Evolutionary conservation across 257 asterid genomes (phyloP), one percentile per base, ranked within the genome.

Genomic region (Asclepias syriaca): DNA sequence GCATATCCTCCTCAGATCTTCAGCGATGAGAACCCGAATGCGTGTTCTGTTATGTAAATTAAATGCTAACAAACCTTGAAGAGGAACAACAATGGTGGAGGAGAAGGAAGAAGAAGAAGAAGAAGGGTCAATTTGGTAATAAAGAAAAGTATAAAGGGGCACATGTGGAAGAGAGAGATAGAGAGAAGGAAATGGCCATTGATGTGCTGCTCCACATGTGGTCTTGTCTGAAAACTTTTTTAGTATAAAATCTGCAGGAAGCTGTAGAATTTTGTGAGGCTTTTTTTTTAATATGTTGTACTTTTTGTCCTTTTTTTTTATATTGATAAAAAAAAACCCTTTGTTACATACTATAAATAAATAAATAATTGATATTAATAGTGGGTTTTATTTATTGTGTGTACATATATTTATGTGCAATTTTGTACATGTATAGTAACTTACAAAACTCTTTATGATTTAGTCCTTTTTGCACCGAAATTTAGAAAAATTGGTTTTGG

Each of bases 21-120:
- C 76, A 84, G 86, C 75, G 88, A 84, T 75, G 88, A 84, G 68
- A 84, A 84, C 70, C 88, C 88, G 39, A 82, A 82, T 77, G 86
- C 88, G 73, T 83, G 87, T 73, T 73, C 83, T 5, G 80, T 83
- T 32, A 82, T 82, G 86, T 82, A 77, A 79, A 14, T 10, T 6
- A 43, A 43, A 9, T 43, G 10, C 5, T 7, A 1, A 1, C 6
- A 8, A 43, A 43, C 9, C 48, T 43, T 43, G 11, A 43, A 43
- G 48, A 43, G 6, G 48, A 8, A 6, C 10, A 43, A 43, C 48
- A 43, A 43, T 43, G 48, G 48, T 6, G 45, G 45, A 4, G 8
- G 45, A 40, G 48, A 11, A 43, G 11, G 12, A 43, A 11, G 10
- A 43, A 0, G 48, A 7, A 9, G 48, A 43, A 7, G 48, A 43